Evolutionary conservation across 2,329 filamentous ascomycete species (phyloP).

Genomic region (Claviceps arundinis): DNA sequence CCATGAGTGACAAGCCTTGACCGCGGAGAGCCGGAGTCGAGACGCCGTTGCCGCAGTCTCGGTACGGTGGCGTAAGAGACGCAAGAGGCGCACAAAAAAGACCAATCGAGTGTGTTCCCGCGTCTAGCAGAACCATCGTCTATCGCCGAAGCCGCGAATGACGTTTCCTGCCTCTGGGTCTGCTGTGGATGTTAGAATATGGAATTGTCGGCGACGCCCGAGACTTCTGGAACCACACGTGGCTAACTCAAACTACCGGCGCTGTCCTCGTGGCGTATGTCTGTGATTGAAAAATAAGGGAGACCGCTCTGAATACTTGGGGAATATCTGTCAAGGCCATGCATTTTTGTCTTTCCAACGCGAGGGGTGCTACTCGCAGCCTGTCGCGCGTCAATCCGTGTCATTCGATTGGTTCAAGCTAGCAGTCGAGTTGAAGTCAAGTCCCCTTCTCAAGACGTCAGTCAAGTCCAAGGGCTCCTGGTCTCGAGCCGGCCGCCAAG

Average conservation of each 20-base stretch:
- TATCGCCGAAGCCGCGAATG: neutral
- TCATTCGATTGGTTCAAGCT: neutral
- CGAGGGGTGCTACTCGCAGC: neutral
- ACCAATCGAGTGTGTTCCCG: neutral
- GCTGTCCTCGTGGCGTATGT: slow-evolving; percentile 1
- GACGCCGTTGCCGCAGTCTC: neutral
- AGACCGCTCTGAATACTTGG: neutral
- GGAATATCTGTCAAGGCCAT: neutral
- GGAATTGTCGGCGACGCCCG: neutral
- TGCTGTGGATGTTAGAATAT: neutral
- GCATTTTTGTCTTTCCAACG: neutral
- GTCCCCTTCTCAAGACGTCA: neutral
- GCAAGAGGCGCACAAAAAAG: neutral
- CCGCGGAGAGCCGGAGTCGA: neutral
- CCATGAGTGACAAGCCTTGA: neutral
- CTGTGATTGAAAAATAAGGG: neutral
- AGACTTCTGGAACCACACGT: neutral
- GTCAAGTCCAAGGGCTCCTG: neutral
- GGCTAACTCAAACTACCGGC: neutral
- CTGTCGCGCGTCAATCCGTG: neutral
- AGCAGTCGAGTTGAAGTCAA: neutral
- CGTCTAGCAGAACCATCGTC: neutral
- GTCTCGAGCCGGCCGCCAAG: neutral
- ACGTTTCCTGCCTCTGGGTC: neutral
- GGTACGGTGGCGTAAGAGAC: neutral